phyloP scores from a whole-genome alignment of 2,329 filamentous ascomycete genomes.

The Diaporthe citri region DNA sequence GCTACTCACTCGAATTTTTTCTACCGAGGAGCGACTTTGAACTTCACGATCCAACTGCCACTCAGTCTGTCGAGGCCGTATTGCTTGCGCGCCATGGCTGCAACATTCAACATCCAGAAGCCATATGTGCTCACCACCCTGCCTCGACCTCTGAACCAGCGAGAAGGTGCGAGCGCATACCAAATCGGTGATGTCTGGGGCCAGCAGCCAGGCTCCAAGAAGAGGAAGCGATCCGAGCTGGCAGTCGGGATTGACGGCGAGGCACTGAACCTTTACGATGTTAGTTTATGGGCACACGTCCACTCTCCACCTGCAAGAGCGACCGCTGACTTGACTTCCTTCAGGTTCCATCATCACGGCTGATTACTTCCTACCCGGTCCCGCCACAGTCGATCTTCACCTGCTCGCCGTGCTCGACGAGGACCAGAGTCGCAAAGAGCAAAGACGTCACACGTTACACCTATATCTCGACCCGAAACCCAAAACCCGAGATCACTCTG shows the following conservation, averaged over 20 bases:
- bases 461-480: constrained; percentile 68
- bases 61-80: constrained; percentile 3
- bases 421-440: constrained; percentile 61
- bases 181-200: constrained; percentile 73
- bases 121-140: constrained; percentile 74
- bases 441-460: constrained; percentile 69
- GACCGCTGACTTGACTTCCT: constrained; percentile 44
- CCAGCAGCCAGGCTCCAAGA: constrained; percentile 68
- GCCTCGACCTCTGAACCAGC: constrained; percentile 67
- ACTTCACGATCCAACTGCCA: neutral
- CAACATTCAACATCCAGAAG: constrained; percentile 72
- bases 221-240: constrained; percentile 73
- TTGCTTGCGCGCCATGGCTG: constrained; percentile 59
- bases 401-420: constrained; percentile 71
- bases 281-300: constrained; percentile 49
- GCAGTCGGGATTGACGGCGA: constrained; percentile 74
- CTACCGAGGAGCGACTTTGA: neutral
- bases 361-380: constrained; percentile 76
- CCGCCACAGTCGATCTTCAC: constrained; percentile 74
- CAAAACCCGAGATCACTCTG: constrained; percentile 65
- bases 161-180: constrained; percentile 59
- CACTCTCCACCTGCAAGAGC: constrained; percentile 18
- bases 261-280: constrained; percentile 75
- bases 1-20: constrained; percentile 38
- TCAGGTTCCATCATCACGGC: constrained; percentile 70